These are phyloP conservation scores for Rhizophagus sp. DNA, from an alignment of 192 early-diverging fungal genomes.

Conservation along the genomic window DNA sequence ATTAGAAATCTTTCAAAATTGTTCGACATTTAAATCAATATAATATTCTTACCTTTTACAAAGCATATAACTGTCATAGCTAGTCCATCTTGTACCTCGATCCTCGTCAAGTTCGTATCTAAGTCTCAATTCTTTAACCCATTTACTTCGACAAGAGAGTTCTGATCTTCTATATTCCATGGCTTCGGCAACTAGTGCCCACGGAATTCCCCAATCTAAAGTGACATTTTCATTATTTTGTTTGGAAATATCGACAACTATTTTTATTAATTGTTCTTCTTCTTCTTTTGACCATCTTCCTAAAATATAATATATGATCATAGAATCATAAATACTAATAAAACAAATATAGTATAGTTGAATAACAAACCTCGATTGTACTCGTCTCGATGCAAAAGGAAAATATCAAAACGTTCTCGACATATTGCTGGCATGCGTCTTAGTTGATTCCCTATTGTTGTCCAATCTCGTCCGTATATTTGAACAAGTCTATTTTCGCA, in stretches of 20 bases:
- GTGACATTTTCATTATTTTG: background rate
- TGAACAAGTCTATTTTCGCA: background rate
- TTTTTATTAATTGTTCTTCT: conserved; percentile 29
- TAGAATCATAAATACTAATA: background rate
- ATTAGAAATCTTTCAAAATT: background rate
- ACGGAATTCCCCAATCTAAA: conserved; percentile 14
- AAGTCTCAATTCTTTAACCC: background rate
- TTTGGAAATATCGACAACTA: conserved; percentile 31
- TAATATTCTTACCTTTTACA: background rate
- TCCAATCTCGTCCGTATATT: conserved; percentile 38
- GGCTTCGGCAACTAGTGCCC: background rate
- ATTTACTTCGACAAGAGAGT: conserved; percentile 5
- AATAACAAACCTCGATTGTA: background rate
- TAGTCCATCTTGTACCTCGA: background rate
- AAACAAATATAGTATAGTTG: background rate
- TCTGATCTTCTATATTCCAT: conserved; percentile 8
- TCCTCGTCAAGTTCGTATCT: background rate
- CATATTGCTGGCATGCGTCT: conserved; percentile 38
- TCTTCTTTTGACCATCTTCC: conserved; percentile 35
- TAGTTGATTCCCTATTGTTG: conserved; percentile 33
- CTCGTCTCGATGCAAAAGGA: conserved; percentile 27
- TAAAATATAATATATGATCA: background rate
- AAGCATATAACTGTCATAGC: background rate
- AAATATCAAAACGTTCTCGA: conserved; percentile 37
- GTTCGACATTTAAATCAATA: background rate